Evolutionary conservation across 1,284 basidiomycete species (phyloP), one percentile per base, ranked within the genome.

Genomic region (Coniophora puteana): DNA sequence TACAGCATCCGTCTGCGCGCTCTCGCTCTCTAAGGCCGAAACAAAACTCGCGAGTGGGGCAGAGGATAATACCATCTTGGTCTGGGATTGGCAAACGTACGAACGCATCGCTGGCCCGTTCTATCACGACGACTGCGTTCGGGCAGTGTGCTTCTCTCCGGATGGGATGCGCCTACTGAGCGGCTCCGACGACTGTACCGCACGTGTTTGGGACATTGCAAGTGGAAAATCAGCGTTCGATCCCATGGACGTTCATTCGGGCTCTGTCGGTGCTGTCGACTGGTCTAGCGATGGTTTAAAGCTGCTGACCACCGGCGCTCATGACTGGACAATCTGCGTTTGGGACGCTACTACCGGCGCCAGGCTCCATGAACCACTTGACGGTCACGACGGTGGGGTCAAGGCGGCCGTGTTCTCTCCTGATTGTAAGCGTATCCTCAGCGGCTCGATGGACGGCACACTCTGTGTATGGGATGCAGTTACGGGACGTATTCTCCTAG

Each of bases 321-420:
- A 82, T 8, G 79, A 82, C 53, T 79, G 76, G 11, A 67, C 79
- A 51, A 74, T 83, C 22, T 68, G 80, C 29, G 68, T 83, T 4
- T 83, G 81, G 80, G 77, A 82, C 51, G 72, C 76, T 21, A 57
- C 67, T 34, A 36, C 34, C 17, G 34, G 34, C 34, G 34, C 17
- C n/a, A 11, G 27, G 10, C 12, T 24, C 13, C 11, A 24, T 3
- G 41, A 36, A 10, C 23, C 30, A 8, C 28, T 47, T n/a, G 26
- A 38, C 13, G 44, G 44, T 8, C 44, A 45, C 29, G 33, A 17
- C 5, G 23, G 23, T 10, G 14, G 4, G 10, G 40, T 48, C 14
- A 14, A 27, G 22, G 41, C 33, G 4, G 33, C 35, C 12, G 39
- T 34, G 23, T 48, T 36, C 22, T 29, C 40, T 1, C 40, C 40